Conservation (phyloP, 768 basidiomycete species). For the Xanthoconium purpureum region DNA sequence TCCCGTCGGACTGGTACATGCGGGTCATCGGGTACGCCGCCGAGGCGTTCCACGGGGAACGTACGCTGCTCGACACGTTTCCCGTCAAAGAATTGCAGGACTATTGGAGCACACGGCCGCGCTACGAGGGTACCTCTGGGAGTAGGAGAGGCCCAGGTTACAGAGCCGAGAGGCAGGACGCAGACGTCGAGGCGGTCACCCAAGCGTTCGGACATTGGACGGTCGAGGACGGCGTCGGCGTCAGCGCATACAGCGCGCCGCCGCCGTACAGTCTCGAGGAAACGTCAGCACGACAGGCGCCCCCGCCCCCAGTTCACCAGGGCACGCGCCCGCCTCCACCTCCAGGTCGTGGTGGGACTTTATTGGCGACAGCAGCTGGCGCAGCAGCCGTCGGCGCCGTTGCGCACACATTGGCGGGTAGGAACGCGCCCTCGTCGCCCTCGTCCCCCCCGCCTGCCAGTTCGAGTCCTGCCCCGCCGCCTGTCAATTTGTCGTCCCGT, state of each 20-base stretch:
- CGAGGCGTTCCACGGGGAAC: slow-evolving; percentile 63
- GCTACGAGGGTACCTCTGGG: slow-evolving; percentile 37
- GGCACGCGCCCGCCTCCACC: slow-evolving; percentile 11
- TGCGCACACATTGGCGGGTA: neutral
- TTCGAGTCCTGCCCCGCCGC: slow-evolving; percentile 7
- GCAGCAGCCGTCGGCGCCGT: neutral
- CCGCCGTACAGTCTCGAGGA: slow-evolving; percentile 68
- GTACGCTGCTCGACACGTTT: slow-evolving; percentile 59
- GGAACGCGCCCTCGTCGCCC: neutral
- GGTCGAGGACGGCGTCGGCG: slow-evolving; percentile 16
- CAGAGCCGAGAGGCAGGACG: slow-evolving; percentile 14
- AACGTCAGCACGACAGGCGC: neutral
- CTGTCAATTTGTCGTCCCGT: slow-evolving; percentile 8
- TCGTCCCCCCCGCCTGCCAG: neutral
- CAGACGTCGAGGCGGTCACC: slow-evolving; percentile 25
- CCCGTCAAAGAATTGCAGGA: slow-evolving; percentile 71
- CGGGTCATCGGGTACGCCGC: slow-evolving; percentile 71
- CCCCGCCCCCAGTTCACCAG: neutral
- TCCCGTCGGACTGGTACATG: slow-evolving; percentile 87
- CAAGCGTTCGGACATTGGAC: slow-evolving; percentile 47
- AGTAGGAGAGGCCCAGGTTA: neutral
- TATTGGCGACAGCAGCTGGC: neutral
- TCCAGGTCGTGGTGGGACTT: slow-evolving; percentile 1
- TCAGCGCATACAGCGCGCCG: slow-evolving; percentile 54
- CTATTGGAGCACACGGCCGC: slow-evolving; percentile 67